phyloP scores from a whole-genome alignment of 306 rosid species.

The Prunus armeniaca region DNA sequence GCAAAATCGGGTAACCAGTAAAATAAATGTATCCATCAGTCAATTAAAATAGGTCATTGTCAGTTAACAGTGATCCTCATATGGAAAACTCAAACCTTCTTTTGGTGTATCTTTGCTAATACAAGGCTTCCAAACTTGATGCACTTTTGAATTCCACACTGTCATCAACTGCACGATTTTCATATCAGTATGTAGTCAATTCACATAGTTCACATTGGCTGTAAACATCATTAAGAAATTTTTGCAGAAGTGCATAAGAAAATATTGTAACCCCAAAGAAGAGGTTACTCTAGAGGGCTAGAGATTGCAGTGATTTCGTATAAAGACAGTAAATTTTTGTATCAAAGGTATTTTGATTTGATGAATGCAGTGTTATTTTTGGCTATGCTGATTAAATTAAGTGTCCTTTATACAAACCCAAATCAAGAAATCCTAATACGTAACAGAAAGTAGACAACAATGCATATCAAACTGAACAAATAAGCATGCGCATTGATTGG shows the following conservation, averaged over 20 bases:
- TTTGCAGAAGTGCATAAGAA: not conserved
- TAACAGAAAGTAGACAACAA: not conserved
- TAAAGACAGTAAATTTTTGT: not conserved
- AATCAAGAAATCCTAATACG: not conserved
- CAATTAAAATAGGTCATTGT: not conserved
- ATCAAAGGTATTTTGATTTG: not conserved
- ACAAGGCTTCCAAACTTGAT: constrained; percentile 75
- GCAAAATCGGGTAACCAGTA: not conserved
- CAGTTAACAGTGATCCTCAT: not conserved
- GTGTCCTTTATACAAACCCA: not conserved
- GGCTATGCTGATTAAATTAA: not conserved
- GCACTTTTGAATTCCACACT: constrained; percentile 60
- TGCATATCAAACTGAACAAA: not conserved
- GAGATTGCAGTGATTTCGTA: not conserved
- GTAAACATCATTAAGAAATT: not conserved
- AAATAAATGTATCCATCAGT: not conserved
- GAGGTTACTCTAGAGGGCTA: not conserved
- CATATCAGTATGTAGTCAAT: constrained; percentile 20
- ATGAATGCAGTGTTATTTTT: not conserved
- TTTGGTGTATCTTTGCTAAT: constrained; percentile 34
- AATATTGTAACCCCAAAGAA: not conserved
- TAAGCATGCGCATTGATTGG: not conserved
- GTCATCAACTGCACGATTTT: constrained; percentile 58
- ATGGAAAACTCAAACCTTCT: constrained; percentile 48
- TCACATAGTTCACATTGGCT: constrained; percentile 4